A percentile compares a stretch with the other conserved stretches of the same genome.
These are phyloP conservation scores for Glycine soja DNA, from an alignment of 306 rosid genomes.

Conservation along the genomic window DNA sequence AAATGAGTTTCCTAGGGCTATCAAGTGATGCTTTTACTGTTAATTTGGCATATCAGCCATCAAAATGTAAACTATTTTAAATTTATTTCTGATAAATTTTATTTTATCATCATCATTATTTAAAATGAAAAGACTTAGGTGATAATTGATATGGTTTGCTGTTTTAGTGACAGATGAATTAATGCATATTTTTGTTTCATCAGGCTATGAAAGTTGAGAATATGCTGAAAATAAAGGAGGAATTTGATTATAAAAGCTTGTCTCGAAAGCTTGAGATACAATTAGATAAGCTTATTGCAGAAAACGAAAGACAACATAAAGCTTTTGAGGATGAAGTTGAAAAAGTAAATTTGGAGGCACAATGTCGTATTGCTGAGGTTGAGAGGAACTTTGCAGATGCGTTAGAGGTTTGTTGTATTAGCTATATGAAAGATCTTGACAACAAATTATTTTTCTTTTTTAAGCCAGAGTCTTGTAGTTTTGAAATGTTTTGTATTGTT, in stretches of 20 bases:
- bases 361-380: constrained; percentile 76
- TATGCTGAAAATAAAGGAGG: constrained; percentile 96
- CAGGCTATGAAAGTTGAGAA: constrained; percentile 99
- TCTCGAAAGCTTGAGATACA: constrained; percentile 90
- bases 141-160: constrained; percentile 23
- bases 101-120: background rate
- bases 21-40: background rate
- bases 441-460: background rate
- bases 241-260: constrained; percentile 96
- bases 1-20: background rate
- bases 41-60: background rate
- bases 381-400: constrained; percentile 93
- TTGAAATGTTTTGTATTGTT: constrained; percentile 23
- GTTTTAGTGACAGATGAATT: constrained; percentile 21
- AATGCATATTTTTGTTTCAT: constrained; percentile 41
- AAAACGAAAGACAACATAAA: constrained; percentile 94
- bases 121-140: constrained; percentile 33
- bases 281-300: constrained; percentile 86
- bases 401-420: constrained; percentile 73
- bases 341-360: constrained; percentile 75
- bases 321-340: constrained; percentile 83
- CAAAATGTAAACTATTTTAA: background rate
- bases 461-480: background rate
- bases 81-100: background rate
- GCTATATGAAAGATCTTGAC: constrained; percentile 39